Conservation (phyloP, 805 yeast genomes). For the Candida montana region DNA sequence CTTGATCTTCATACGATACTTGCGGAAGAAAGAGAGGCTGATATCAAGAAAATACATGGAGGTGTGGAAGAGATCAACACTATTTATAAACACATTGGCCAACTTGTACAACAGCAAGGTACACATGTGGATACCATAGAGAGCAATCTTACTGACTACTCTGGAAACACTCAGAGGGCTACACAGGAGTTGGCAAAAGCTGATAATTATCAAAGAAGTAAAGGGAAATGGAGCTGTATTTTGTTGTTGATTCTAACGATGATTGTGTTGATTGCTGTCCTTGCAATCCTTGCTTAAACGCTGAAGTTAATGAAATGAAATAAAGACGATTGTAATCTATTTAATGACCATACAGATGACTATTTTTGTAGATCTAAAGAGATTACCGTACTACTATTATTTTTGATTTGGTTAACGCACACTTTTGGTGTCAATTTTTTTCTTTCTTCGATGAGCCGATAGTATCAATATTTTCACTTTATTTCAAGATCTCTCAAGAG, state of each 20-base stretch:
- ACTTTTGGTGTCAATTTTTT: conserved; percentile 7
- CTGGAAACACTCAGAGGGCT: conserved; percentile 64
- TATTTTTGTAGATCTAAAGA: no score
- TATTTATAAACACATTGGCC: conserved; percentile 76
- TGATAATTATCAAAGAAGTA: conserved; percentile 62
- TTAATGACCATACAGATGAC: no score
- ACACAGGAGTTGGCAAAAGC: conserved; percentile 68
- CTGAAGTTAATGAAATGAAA: no score
- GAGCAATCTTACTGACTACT: conserved; percentile 62
- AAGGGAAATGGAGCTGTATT: conserved; percentile 71
- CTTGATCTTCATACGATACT: conserved; percentile 58
- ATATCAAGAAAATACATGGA: conserved; percentile 63
- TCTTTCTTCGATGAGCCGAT: not conserved
- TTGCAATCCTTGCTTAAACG: conserved; percentile 36
- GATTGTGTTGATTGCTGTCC: conserved; percentile 50
- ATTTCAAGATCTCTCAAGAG: no score
- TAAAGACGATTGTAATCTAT: no score
- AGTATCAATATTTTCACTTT: not conserved
- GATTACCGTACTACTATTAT: no score
- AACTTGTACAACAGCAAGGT: conserved; percentile 79
- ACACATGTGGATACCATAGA: conserved; percentile 79
- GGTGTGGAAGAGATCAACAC: conserved; percentile 84
- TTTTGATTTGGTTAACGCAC: conserved; percentile 1
- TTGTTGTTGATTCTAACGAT: conserved; percentile 54
- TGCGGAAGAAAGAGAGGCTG: conserved; percentile 68